Evolutionary conservation across 352 stramenopile genomes (phyloP).

Genomic region (Thalassiosira delicatula): DNA sequence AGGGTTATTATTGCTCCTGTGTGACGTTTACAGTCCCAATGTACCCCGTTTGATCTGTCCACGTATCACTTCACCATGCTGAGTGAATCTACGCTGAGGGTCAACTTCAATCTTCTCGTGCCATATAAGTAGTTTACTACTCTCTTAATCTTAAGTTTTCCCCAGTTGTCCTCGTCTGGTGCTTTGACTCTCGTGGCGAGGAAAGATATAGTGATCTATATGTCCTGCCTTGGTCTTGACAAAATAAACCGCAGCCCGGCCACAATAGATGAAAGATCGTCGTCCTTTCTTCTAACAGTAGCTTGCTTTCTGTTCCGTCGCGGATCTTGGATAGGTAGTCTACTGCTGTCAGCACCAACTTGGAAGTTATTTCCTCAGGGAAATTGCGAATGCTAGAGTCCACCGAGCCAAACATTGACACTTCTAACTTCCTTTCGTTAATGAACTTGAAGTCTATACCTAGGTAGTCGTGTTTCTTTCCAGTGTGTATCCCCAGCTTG

Average conservation of each 20-base stretch:
- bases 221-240: slow-evolving; percentile 47
- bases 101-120: slow-evolving; percentile 37
- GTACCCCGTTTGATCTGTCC: slow-evolving; percentile 59
- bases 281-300: slow-evolving; percentile 26
- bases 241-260: slow-evolving; percentile 56
- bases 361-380: slow-evolving; percentile 24
- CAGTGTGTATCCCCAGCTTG: slow-evolving; percentile 9
- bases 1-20: slow-evolving; percentile 57
- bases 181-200: slow-evolving; percentile 38
- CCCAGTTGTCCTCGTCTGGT: slow-evolving; percentile 57
- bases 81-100: background rate
- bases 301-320: background rate
- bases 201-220: slow-evolving; percentile 56
- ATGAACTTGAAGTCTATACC: slow-evolving; percentile 53
- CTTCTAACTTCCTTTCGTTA: background rate
- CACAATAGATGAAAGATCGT: slow-evolving; percentile 52
- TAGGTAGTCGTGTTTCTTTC: slow-evolving; percentile 48
- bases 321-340: slow-evolving; percentile 55
- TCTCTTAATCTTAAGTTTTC: slow-evolving; percentile 53
- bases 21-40: slow-evolving; percentile 61
- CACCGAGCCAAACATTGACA: slow-evolving; percentile 43
- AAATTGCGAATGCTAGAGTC: slow-evolving; percentile 21
- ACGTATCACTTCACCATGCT: slow-evolving; percentile 43
- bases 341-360: slow-evolving; percentile 22
- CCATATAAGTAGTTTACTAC: slow-evolving; percentile 51